phyloP scores from a whole-genome alignment of 768 basidiomycete species.

The Gloeophyllum trabeum region DNA sequence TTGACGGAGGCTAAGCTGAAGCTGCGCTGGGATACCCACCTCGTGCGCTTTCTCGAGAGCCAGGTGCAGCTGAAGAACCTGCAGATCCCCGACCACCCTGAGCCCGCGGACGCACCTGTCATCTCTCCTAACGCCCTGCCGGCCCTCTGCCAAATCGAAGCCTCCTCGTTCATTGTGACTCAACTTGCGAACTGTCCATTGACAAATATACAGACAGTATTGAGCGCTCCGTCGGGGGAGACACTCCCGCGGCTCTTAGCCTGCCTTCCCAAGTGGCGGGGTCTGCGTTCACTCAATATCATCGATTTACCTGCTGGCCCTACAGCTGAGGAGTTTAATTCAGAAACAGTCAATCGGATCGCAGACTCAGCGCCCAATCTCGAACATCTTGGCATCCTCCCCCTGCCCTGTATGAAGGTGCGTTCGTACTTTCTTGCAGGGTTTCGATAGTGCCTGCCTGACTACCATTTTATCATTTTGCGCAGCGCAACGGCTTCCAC shows the following conservation, averaged over 20 bases:
- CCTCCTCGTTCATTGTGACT: conserved; percentile 27
- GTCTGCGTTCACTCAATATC: conserved; percentile 25
- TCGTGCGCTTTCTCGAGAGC: conserved; percentile 35
- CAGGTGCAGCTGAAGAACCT: conserved; percentile 32
- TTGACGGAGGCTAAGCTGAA: conserved; percentile 37
- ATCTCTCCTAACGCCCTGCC: conserved; percentile 19
- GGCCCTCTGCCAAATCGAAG: conserved; percentile 32
- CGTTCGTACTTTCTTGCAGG: conserved; percentile 7
- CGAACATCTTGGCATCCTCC: conserved; percentile 26
- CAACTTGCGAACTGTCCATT: conserved; percentile 29
- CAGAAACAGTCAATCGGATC: conserved; percentile 20
- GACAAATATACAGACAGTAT: conserved; percentile 33
- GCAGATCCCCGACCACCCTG: conserved; percentile 14
- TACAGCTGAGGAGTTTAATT: conserved; percentile 20
- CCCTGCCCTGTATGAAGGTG: conserved; percentile 22
- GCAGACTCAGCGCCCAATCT: conserved; percentile 21
- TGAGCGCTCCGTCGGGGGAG: conserved; percentile 14
- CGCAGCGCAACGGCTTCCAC: conserved; percentile 22
- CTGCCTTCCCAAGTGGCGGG: conserved; percentile 4
- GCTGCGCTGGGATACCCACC: conserved; percentile 34
- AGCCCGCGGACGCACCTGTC: conserved; percentile 6
- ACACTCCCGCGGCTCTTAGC: conserved; percentile 6
- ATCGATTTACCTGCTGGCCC: conserved; percentile 19
- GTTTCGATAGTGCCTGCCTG: conserved; percentile 1
- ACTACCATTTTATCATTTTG: not conserved